Evolutionary conservation across 2,329 filamentous ascomycete genomes (phyloP).

Genomic region (Pleoardoris graminearum): DNA sequence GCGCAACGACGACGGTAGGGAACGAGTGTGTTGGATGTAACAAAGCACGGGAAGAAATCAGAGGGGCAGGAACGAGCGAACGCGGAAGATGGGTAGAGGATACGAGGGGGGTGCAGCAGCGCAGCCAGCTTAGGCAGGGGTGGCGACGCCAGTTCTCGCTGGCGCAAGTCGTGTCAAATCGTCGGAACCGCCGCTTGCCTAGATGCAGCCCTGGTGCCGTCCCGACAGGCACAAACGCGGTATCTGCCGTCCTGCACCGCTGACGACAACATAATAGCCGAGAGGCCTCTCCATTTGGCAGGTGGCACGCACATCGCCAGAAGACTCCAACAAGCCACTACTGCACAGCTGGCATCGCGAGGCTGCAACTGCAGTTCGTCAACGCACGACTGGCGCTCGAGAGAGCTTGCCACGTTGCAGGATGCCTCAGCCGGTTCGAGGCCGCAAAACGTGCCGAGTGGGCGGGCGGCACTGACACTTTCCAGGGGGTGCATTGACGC

Average conservation of each 20-base stretch:
- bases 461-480: background rate
- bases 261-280: background rate
- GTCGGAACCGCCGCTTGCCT: conserved; percentile 11
- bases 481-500: conserved; percentile 10
- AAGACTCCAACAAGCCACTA: background rate
- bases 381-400: background rate
- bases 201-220: conserved; percentile 5
- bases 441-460: conserved; percentile 4
- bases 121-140: conserved; percentile 7
- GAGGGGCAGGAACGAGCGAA: conserved; percentile 13
- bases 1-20: conserved; percentile 1
- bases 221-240: background rate
- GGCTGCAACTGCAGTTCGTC: background rate
- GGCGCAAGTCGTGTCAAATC: conserved; percentile 9
- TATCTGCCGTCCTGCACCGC: background rate
- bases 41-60: conserved; percentile 7
- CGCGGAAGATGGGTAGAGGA: conserved; percentile 11
- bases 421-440: conserved; percentile 5
- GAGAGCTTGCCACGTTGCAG: conserved; percentile 5
- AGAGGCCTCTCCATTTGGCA: background rate
- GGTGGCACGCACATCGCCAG: background rate
- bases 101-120: conserved; percentile 10
- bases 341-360: background rate
- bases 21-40: conserved; percentile 7
- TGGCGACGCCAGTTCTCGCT: background rate